Conservation (phyloP, 73 alveolate species). For the Tetrahymena elliotti region DNA sequence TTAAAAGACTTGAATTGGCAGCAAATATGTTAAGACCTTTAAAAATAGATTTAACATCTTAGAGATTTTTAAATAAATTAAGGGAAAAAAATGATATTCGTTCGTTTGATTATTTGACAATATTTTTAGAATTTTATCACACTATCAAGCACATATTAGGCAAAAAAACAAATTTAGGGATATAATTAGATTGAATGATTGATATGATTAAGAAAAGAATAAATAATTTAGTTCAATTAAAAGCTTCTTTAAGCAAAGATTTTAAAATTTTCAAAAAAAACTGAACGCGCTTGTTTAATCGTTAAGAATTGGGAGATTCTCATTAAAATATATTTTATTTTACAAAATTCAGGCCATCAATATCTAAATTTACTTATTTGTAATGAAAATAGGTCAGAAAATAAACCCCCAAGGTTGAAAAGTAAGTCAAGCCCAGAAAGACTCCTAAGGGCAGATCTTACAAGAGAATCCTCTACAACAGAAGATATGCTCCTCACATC, state of each 20-base stretch:
- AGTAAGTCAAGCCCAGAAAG: slow-evolving; percentile 84
- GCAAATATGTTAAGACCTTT: neutral
- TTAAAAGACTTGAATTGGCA: neutral
- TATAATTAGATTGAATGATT: too few relatives aligned
- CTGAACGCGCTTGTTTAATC: neutral
- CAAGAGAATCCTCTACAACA: slow-evolving; percentile 88
- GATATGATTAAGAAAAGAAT: too few relatives aligned
- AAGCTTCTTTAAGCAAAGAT: neutral
- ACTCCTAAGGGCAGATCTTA: slow-evolving; percentile 90
- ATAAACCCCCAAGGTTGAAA: slow-evolving; percentile 57
- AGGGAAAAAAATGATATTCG: neutral
- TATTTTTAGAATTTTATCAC: too few relatives aligned
- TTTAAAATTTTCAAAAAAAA: too few relatives aligned
- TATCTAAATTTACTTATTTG: neutral
- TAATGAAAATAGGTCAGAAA: slow-evolving; percentile 21
- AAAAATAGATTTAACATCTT: neutral
- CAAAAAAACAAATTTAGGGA: neutral
- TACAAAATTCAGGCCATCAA: neutral
- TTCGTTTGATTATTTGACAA: neutral
- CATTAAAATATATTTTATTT: neutral
- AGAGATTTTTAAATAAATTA: neutral
- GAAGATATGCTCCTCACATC: slow-evolving; percentile 52
- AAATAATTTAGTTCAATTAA: too few relatives aligned
- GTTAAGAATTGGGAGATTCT: neutral
- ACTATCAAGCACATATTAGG: neutral